Percentiles rank a stretch among this genome's conserved stretches.
Evolutionary conservation across 164 flowering plant species (phyloP).

Genomic region (Chimonanthus salicifolius): DNA sequence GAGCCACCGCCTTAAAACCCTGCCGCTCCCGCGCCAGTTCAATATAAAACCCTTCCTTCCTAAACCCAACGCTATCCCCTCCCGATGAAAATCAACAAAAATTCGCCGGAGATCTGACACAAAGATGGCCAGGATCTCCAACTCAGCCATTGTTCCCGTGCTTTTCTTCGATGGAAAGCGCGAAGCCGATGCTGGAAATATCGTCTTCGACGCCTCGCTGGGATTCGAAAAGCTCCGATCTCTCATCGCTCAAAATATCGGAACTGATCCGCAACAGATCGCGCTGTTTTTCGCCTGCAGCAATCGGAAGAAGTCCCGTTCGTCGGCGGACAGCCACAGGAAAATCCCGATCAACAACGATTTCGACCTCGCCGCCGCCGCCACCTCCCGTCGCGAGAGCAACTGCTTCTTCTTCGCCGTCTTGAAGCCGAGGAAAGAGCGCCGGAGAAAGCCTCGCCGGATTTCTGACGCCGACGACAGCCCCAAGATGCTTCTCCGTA

Average conservation of each 20-base stretch:
- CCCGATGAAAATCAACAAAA: background rate
- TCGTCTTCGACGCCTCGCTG: conserved; percentile 17
- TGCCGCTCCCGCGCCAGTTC: background rate
- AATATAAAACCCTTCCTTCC: background rate
- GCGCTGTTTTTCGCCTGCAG: conserved; percentile 30
- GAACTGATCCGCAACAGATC: conserved; percentile 51
- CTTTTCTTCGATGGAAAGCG: conserved; percentile 54
- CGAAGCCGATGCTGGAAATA: conserved; percentile 38
- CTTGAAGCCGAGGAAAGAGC: conserved; percentile 14
- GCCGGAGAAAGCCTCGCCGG: conserved; percentile 2
- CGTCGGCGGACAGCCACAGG: conserved; percentile 13
- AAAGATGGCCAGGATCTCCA: too few relatives aligned
- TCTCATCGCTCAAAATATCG: conserved; percentile 36
- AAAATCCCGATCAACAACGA: conserved; percentile 36
- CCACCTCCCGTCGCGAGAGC: conserved; percentile 8
- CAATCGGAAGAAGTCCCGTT: conserved; percentile 5
- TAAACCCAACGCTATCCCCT: background rate
- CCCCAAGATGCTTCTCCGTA: conserved; percentile 13
- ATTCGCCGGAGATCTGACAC: background rate
- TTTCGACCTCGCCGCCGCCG: conserved; percentile 30
- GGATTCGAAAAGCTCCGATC: conserved; percentile 38
- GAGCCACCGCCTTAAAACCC: background rate
- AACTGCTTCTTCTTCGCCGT: conserved; percentile 28
- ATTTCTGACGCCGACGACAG: background rate
- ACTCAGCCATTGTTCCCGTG: conserved; percentile 28